A percentile compares a stretch with the other conserved stretches of the same genome.
phyloP scores from a whole-genome alignment of 2,329 filamentous ascomycete genomes.

The Claviceps digitariae region DNA sequence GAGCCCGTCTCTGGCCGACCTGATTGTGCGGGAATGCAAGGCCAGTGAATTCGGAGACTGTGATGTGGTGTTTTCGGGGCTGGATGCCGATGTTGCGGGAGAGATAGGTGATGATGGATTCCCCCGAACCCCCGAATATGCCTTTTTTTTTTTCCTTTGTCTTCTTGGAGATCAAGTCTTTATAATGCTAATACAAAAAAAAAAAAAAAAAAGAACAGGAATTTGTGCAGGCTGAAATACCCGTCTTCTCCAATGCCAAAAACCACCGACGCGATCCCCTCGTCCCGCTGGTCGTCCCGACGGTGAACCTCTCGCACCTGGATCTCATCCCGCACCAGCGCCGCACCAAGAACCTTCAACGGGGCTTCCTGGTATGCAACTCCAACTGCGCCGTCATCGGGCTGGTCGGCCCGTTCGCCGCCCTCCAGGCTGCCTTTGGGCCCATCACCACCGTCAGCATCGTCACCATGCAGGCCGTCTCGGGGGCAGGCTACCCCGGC shows the following conservation, averaged over 20 bases:
- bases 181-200: constrained; percentile 12
- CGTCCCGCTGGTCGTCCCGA: constrained; percentile 87
- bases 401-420: constrained; percentile 86
- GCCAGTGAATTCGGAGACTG: constrained; percentile 76
- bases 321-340: constrained; percentile 83
- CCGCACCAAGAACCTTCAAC: constrained; percentile 54
- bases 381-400: constrained; percentile 97
- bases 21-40: constrained; percentile 76
- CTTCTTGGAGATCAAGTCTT: neutral
- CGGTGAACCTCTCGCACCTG: constrained; percentile 81
- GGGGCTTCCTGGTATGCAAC: constrained; percentile 93
- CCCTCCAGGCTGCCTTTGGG: constrained; percentile 75
- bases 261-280: constrained; percentile 87
- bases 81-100: constrained; percentile 85
- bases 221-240: constrained; percentile 76
- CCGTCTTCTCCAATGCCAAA: constrained; percentile 95
- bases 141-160: neutral
- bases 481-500: constrained; percentile 80
- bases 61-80: constrained; percentile 82
- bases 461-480: constrained; percentile 90
- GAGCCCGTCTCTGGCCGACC: constrained; percentile 55
- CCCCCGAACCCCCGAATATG: too few species aligned
- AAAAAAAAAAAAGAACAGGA: constrained; percentile 53
- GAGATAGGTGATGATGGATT: constrained; percentile 61
- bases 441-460: constrained; percentile 63